These are phyloP conservation scores for Plenodomus lindquistii DNA, from an alignment of 2,329 filamentous ascomycete species.

Conservation along the genomic window DNA sequence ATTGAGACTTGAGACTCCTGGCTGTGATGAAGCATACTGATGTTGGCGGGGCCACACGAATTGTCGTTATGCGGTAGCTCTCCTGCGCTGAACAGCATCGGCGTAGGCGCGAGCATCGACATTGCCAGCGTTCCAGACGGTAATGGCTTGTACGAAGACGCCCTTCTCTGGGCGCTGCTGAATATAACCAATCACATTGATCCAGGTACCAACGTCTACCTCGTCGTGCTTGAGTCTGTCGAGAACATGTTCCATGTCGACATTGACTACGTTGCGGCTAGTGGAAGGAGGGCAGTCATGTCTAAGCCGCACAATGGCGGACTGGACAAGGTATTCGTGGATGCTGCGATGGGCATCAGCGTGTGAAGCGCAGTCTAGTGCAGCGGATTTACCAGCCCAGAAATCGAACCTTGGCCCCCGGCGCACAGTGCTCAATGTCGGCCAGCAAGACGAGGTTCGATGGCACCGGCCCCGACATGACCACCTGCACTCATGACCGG, in stretches of 20 bases:
- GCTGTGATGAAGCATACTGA: not conserved
- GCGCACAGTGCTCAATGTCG: conserved; percentile 51
- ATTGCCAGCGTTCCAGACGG: conserved; percentile 77
- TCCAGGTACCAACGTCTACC: conserved; percentile 76
- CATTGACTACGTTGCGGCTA: conserved; percentile 55
- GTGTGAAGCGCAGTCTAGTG: not conserved
- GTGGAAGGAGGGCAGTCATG: conserved; percentile 62
- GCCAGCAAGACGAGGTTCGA: conserved; percentile 54
- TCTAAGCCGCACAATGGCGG: conserved; percentile 67
- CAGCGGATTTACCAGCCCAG: conserved; percentile 74
- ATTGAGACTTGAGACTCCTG: not conserved
- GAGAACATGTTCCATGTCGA: conserved; percentile 74
- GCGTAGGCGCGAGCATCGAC: conserved; percentile 75
- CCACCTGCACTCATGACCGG: too few species aligned
- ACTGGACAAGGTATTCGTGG: conserved; percentile 59
- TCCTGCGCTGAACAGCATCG: conserved; percentile 45
- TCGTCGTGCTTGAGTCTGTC: conserved; percentile 65
- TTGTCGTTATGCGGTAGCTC: not conserved
- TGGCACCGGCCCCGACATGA: conserved; percentile 59
- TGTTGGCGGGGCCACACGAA: not conserved
- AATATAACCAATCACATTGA: conserved; percentile 86
- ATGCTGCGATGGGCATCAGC: conserved; percentile 53
- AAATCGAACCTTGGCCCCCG: conserved; percentile 85
- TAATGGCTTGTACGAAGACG: conserved; percentile 69
- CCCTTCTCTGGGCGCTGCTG: conserved; percentile 25